Conservation (phyloP, 2,329 filamentous ascomycete genomes). For the Alternaria sp. region DNA sequence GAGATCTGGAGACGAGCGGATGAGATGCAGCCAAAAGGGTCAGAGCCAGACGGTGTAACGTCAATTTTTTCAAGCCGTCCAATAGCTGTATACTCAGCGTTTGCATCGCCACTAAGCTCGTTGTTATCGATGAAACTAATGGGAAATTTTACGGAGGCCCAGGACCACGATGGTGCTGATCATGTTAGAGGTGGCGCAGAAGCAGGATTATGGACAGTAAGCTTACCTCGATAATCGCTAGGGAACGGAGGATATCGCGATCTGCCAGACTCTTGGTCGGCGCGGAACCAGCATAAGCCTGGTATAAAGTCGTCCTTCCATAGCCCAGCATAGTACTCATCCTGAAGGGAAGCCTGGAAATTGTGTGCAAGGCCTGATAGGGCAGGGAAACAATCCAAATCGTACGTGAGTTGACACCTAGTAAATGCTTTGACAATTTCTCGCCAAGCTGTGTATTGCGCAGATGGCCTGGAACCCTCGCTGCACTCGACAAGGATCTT, state of each 20-base stretch:
- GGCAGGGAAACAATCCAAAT: background rate
- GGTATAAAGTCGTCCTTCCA: accelerated
- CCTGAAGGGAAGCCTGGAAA: background rate
- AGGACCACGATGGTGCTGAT: background rate
- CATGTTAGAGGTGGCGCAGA: background rate
- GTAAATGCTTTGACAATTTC: background rate
- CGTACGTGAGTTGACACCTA: background rate
- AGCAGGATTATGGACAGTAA: too few species aligned
- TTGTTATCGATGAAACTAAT: background rate
- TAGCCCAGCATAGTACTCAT: background rate
- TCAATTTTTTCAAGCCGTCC: background rate
- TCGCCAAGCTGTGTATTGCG: accelerated
- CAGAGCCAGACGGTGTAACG: background rate
- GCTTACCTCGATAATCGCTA: background rate
- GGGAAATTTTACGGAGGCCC: background rate
- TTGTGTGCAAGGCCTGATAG: background rate
- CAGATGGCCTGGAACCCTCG: background rate
- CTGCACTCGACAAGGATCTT: accelerated
- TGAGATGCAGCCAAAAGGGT: background rate
- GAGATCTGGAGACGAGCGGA: background rate
- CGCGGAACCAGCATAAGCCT: background rate
- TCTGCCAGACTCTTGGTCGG: background rate
- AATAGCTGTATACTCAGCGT: background rate
- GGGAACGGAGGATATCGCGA: background rate
- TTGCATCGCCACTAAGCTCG: too few species aligned